These are phyloP conservation scores for Aspergillus transmontanensis DNA, from an alignment of 2,329 filamentous ascomycete genomes.

Conservation along the genomic window DNA sequence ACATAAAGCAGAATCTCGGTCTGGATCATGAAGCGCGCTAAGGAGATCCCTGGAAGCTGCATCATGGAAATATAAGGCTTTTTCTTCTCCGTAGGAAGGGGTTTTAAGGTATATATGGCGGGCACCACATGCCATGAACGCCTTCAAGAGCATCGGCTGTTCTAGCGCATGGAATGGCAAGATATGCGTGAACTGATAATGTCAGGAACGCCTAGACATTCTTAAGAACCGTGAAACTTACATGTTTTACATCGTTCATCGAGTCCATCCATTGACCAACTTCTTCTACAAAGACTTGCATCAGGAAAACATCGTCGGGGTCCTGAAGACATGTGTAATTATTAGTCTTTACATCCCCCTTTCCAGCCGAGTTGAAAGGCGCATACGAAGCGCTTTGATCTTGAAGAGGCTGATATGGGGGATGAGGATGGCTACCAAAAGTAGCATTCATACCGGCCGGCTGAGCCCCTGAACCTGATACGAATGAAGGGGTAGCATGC, in stretches of 20 bases:
- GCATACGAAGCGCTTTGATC: conserved; percentile 38
- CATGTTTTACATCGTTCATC: conserved; percentile 79
- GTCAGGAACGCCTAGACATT: conserved; percentile 13
- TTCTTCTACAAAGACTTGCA: conserved; percentile 90
- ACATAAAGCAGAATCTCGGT: conserved; percentile 80
- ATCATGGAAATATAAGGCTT: conserved; percentile 81
- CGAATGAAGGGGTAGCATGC: conserved; percentile 50
- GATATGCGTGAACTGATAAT: conserved; percentile 68
- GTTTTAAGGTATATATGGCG: conserved; percentile 76
- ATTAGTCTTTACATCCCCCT: conserved; percentile 44
- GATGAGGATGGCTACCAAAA: conserved; percentile 30
- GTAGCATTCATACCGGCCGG: conserved; percentile 27
- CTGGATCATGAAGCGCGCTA: conserved; percentile 76
- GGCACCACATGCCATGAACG: conserved; percentile 84
- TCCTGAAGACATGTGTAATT: conserved; percentile 68
- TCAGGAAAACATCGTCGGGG: conserved; percentile 79
- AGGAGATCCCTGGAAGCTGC: conserved; percentile 78
- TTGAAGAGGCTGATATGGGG: conserved; percentile 29
- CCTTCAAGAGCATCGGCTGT: conserved; percentile 86
- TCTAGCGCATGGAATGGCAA: conserved; percentile 81
- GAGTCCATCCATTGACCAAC: conserved; percentile 94
- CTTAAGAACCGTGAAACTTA: conserved; percentile 34
- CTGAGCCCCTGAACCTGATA: conserved; percentile 51
- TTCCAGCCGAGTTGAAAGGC: conserved; percentile 39
- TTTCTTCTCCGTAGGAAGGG: conserved; percentile 71